Conservation (phyloP, 805 yeast species). For the Yarrowia alimentaria region DNA sequence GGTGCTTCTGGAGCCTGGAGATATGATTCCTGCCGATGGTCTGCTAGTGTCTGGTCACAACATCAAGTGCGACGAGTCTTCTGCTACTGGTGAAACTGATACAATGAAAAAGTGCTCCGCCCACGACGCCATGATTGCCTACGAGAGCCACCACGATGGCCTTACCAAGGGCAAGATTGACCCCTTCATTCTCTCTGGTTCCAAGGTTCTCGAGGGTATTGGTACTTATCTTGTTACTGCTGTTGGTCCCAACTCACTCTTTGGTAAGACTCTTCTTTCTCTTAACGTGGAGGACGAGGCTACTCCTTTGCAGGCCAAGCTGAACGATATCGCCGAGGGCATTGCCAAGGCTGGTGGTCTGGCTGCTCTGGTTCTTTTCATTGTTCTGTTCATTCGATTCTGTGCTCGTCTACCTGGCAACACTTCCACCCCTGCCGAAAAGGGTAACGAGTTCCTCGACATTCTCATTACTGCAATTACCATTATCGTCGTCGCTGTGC, state of each 20-base stretch:
- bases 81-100: slow-evolving; percentile 91
- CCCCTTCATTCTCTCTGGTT: slow-evolving; percentile 86
- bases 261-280: slow-evolving; percentile 87
- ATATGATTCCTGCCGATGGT: slow-evolving; percentile 86
- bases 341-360: slow-evolving; percentile 91
- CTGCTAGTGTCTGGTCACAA: slow-evolving; percentile 64
- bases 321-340: slow-evolving; percentile 81
- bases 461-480: slow-evolving; percentile 90
- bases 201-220: slow-evolving; percentile 80
- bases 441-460: slow-evolving; percentile 80
- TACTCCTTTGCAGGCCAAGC: slow-evolving; percentile 85
- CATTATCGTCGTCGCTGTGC: slow-evolving; percentile 96
- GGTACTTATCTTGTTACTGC: slow-evolving; percentile 86
- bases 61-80: slow-evolving; percentile 86
- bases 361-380: slow-evolving; percentile 77
- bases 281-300: slow-evolving; percentile 71
- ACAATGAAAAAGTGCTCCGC: slow-evolving; percentile 72
- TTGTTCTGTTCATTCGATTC: slow-evolving; percentile 76
- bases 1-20: slow-evolving; percentile 84
- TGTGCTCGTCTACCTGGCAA: slow-evolving; percentile 57
- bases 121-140: slow-evolving; percentile 40
- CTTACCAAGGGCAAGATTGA: slow-evolving; percentile 51
- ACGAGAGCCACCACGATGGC: slow-evolving; percentile 36
- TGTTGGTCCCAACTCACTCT: slow-evolving; percentile 84
- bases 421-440: slow-evolving; percentile 57